Conservation (phyloP, 305 asterid species). For the Ruellia speciosa region DNA sequence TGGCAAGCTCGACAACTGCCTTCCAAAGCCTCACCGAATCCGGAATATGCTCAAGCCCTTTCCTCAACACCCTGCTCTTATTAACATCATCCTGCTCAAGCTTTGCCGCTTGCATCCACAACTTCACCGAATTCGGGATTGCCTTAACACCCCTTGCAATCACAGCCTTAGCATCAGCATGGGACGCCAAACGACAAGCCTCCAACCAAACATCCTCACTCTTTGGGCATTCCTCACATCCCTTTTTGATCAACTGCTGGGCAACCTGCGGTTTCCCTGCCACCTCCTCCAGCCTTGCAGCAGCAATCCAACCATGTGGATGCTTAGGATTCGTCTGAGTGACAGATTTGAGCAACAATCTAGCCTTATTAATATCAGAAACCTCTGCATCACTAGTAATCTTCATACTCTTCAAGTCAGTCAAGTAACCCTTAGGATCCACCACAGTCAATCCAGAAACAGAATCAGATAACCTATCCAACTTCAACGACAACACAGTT, state of each 20-base stretch:
- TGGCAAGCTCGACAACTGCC: slow-evolving; percentile 86
- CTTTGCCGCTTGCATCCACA: slow-evolving; percentile 88
- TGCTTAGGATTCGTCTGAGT: slow-evolving; percentile 80
- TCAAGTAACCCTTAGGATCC: slow-evolving; percentile 90
- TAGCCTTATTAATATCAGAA: slow-evolving; percentile 77
- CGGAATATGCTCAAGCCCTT: slow-evolving; percentile 69
- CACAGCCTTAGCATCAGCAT: slow-evolving; percentile 73
- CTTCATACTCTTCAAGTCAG: slow-evolving; percentile 88
- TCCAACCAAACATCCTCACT: slow-evolving; percentile 90
- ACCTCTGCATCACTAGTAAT: slow-evolving; percentile 87
- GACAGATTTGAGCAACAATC: slow-evolving; percentile 71
- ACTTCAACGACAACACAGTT: slow-evolving; percentile 70
- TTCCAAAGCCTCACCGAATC: slow-evolving; percentile 89
- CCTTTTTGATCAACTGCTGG: slow-evolving; percentile 52
- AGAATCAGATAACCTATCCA: slow-evolving; percentile 72
- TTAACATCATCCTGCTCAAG: slow-evolving; percentile 65
- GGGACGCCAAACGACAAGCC: slow-evolving; percentile 68
- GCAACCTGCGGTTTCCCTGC: slow-evolving; percentile 77
- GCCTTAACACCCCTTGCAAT: slow-evolving; percentile 72
- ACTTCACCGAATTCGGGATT: slow-evolving; percentile 71
- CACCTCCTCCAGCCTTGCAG: slow-evolving; percentile 90
- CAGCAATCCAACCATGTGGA: slow-evolving; percentile 96
- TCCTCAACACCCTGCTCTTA: slow-evolving; percentile 71
- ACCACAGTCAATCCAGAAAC: slow-evolving; percentile 80
- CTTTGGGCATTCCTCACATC: slow-evolving; percentile 79